Evolutionary conservation across 129 eudicot genomes (phyloP), one percentile per base, ranked within the genome.

Genomic region (Dittrichia graveolens): DNA sequence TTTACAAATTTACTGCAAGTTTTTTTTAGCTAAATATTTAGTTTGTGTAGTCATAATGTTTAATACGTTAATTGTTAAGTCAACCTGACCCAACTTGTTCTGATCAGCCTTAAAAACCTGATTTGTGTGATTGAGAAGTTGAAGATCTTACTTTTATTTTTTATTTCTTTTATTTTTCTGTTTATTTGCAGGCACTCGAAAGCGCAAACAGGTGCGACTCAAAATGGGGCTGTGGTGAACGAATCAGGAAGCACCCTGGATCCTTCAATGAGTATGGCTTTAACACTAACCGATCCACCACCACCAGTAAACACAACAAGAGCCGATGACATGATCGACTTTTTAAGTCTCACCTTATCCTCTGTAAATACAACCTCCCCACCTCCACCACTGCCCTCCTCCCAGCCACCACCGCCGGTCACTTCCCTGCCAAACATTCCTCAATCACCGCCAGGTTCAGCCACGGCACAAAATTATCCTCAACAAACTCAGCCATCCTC

Each of bases 261-360:
- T 43, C 68, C 81, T 50, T 46, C 75, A 31, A 34, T 55, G 80
- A 82, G 85, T 82, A 87, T 85, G 73, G 98, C 95, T 19, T 73
- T 92, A 60, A 85, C 82, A 14, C 45, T 87, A 67, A 16, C 83
- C 2, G 88, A 80, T 69, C 82, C 79, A 44, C 85, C 90, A 66
- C 75, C 78, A 35, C 89, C 96, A 4, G 80, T 69, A 18, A 80
- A 63, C 76, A 73, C 83, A 39, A 70, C 91, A 10, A 79, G 81
- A 69, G 96, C 91, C 15, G 90, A 87, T 52, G 95, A 92, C 61
- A 84, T 89, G 79, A 86, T 86, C 0, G 93, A 91, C 81, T 82
- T 91, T 62, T 69, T 91, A 57, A 91, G 97, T 78, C 77, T 88
- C 67, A 75, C 92, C 57, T 82, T 91, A 58, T 78, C 96, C 64